Base-by-base conservation (phyloP, 495 filamentous ascomycete species). In the Hypoxylon intermedium region DNA sequence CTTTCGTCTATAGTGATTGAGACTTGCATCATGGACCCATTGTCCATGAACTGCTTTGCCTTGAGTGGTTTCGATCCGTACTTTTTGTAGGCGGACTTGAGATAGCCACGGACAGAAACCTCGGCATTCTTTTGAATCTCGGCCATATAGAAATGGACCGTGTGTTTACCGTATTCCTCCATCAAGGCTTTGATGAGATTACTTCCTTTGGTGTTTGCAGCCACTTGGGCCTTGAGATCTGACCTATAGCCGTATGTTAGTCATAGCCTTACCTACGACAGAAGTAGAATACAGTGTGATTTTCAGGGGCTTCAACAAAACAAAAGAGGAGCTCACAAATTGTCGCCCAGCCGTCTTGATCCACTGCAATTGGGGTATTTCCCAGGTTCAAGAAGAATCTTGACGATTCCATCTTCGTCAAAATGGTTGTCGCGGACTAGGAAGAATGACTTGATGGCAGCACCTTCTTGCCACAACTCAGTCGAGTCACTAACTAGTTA, bases 211-310 rank as follows among this genome's bases (percentile, higher is more conserved):
- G 93, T 89, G 72, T 98, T 98, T 21, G 93, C 92, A 0, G 94
- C 93, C 13, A 98, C 89, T 68, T 98, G 94, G 0, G 94, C 94
- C 72, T 96, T 95, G 24, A 98, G 83, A 72, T 98, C 94, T 93
- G 68, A 62, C 24, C 52, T 62, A 31, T 19, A 92, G 0, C 88
- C 77, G 67, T 91, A 87, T 0, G 87, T 88, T 70, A 93, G 93
- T 44, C 24, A 3, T 26, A 4, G 24, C 24, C 4, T 19, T 38
- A 4, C 13, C 90, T 88, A 65, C 80, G 89, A 2, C 91, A 78
- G 64, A 89, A 85, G 64, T 91, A 91, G 0, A 88, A 88, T 60
- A 84, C 80, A n/a, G n/a, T n/a, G n/a, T n/a, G n/a, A n/a, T n/a
- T n/a, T n/a, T n/a, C n/a, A n/a, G n/a, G n/a, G n/a, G n/a, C n/a